phyloP scores from a whole-genome alignment of 192 early-diverging fungal species.

The Entrophospora sp. region DNA sequence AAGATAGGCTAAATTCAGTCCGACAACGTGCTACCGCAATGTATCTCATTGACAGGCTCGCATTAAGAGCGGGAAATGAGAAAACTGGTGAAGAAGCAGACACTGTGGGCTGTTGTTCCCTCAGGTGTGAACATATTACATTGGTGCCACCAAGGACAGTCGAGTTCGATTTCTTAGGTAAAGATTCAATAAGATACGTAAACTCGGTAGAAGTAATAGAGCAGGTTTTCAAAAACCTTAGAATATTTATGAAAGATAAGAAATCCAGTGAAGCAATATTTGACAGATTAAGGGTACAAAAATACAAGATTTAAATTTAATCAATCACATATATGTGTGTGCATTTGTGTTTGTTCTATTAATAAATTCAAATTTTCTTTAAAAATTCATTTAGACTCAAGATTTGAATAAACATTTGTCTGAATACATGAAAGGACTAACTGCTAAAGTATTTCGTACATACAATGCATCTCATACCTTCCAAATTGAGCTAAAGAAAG shows the following conservation, averaged over 20 bases:
- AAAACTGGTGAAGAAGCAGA: conserved; percentile 94
- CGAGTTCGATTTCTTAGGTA: conserved; percentile 94
- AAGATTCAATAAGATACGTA: conserved; percentile 93
- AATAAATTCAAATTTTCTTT: not conserved
- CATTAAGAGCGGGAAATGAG: conserved; percentile 95
- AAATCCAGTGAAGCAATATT: conserved; percentile 75
- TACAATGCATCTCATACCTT: conserved; percentile 93
- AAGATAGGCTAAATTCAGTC: conserved; percentile 67
- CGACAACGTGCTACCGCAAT: conserved; percentile 90
- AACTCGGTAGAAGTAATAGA: conserved; percentile 75
- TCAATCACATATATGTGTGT: conserved; percentile 49
- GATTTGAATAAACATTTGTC: conserved; percentile 84
- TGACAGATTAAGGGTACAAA: conserved; percentile 89
- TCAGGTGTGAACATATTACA: conserved; percentile 85
- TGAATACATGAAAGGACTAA: conserved; percentile 80
- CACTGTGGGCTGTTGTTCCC: conserved; percentile 97
- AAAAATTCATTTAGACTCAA: conserved; percentile 42
- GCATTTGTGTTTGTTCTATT: not conserved
- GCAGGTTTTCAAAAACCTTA: conserved; percentile 91
- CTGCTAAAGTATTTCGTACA: conserved; percentile 99
- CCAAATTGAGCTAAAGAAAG: conserved; percentile 70
- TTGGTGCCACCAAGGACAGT: conserved; percentile 78
- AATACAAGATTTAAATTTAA: no score
- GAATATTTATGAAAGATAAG: conserved; percentile 75
- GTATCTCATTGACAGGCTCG: conserved; percentile 91